Conservation (phyloP, 306 rosid species). For the Vachellia collinsii region DNA sequence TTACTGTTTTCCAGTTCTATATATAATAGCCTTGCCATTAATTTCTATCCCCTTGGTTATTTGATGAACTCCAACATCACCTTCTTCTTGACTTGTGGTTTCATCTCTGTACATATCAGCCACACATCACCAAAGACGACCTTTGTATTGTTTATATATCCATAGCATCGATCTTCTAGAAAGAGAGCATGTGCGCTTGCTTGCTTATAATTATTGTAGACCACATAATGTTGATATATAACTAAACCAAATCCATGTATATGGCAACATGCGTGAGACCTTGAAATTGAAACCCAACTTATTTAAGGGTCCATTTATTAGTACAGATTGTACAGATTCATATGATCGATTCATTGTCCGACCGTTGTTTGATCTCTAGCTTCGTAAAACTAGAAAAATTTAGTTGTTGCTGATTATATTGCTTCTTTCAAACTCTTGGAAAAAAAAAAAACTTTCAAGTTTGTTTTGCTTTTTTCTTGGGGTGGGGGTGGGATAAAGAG, state of each 20-base stretch:
- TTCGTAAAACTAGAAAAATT: too few species aligned
- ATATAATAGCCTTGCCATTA: not conserved
- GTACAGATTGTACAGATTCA: too few species aligned
- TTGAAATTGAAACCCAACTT: not conserved
- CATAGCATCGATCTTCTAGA: not conserved
- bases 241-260: not conserved
- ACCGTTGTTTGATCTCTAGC: too few species aligned
- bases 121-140: not conserved
- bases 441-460: too few species aligned
- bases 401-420: too few species aligned
- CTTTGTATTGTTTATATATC: not conserved
- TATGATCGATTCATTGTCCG: not conserved
- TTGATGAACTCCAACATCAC: constrained; percentile 31
- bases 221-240: not conserved
- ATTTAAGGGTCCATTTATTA: not conserved
- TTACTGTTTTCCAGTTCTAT: constrained; percentile 6
- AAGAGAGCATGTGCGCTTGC: not conserved
- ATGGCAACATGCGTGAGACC: not conserved
- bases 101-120: not conserved
- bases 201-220: not conserved
- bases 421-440: too few species aligned
- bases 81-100: constrained; percentile 12
- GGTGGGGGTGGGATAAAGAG: too few species aligned
- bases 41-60: not conserved
- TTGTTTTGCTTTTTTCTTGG: too few species aligned